These are phyloP conservation scores for Candida ponderosae DNA, from an alignment of 805 yeast species.

Conservation along the genomic window DNA sequence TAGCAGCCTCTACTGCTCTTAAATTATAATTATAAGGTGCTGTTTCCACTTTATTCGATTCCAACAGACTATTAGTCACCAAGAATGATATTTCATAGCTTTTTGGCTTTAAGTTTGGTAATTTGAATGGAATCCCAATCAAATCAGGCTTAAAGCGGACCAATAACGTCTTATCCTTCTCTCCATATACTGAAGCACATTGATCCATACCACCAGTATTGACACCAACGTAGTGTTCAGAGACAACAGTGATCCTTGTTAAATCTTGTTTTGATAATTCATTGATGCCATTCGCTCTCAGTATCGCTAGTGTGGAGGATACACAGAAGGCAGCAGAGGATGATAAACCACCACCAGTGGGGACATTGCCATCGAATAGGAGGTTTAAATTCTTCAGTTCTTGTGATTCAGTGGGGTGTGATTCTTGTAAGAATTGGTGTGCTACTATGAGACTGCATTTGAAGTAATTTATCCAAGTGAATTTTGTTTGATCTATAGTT, in stretches of 20 bases:
- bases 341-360: constrained; percentile 65
- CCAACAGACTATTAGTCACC: constrained; percentile 55
- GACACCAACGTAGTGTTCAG: constrained; percentile 67
- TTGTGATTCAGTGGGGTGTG: too few species aligned
- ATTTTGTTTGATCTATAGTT: constrained; percentile 38
- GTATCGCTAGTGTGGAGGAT: constrained; percentile 49
- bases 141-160: constrained; percentile 56
- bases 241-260: constrained; percentile 51
- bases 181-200: constrained; percentile 63
- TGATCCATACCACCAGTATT: constrained; percentile 81
- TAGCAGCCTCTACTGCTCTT: constrained; percentile 63
- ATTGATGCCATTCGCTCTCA: constrained; percentile 41
- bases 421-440: constrained; percentile 33
- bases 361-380: constrained; percentile 56
- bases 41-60: constrained; percentile 60
- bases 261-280: constrained; percentile 41
- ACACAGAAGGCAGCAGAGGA: constrained; percentile 70
- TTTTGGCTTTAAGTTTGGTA: constrained; percentile 38
- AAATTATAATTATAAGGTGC: constrained; percentile 65
- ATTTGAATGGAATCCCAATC: constrained; percentile 42
- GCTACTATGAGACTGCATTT: constrained; percentile 60
- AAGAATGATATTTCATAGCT: constrained; percentile 42
- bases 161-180: constrained; percentile 45
- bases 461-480: constrained; percentile 64
- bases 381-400: constrained; percentile 45